Percentiles rank a stretch among this genome's conserved stretches.
Evolutionary conservation across 176 grass and related monocot species (phyloP).

Genomic region (Avena sativa): DNA sequence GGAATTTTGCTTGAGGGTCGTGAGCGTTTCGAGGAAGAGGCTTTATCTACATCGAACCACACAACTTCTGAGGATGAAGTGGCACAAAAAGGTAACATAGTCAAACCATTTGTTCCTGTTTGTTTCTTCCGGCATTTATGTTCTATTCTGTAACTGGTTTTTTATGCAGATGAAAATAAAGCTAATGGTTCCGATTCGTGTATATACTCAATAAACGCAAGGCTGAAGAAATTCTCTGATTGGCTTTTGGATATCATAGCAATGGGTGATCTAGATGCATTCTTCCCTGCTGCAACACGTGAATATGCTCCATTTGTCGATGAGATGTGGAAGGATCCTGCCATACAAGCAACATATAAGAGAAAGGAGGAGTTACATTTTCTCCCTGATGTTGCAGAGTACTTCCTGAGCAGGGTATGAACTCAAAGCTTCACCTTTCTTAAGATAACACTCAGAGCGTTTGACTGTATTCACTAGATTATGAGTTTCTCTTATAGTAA

Average conservation of each 20-base stretch:
- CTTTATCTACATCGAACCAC: constrained; percentile 53
- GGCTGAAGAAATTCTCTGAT: constrained; percentile 93
- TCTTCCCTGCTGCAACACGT: constrained; percentile 94
- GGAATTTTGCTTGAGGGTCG: constrained; percentile 93
- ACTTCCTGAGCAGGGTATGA: constrained; percentile 88
- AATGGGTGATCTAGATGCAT: constrained; percentile 94
- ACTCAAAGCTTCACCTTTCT: neutral
- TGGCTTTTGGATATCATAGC: constrained; percentile 99
- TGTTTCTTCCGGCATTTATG: neutral
- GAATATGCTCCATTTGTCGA: constrained; percentile 95
- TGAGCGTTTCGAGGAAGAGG: constrained; percentile 93
- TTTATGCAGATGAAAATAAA: constrained; percentile 64
- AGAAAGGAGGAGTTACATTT: constrained; percentile 87
- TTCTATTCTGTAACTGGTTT: constrained; percentile 24
- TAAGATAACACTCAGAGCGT: neutral
- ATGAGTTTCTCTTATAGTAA: neutral
- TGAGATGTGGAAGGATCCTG: constrained; percentile 92
- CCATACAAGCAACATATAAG: constrained; percentile 93
- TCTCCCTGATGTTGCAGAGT: constrained; percentile 83
- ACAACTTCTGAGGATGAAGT: constrained; percentile 40
- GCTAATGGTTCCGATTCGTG: constrained; percentile 54
- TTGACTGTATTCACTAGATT: neutral
- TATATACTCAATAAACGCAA: constrained; percentile 90
- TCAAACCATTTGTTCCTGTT: constrained; percentile 13
- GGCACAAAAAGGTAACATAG: constrained; percentile 53